These are phyloP conservation scores for Suillus brevipes DNA, from an alignment of 768 basidiomycete genomes.

Conservation along the genomic window DNA sequence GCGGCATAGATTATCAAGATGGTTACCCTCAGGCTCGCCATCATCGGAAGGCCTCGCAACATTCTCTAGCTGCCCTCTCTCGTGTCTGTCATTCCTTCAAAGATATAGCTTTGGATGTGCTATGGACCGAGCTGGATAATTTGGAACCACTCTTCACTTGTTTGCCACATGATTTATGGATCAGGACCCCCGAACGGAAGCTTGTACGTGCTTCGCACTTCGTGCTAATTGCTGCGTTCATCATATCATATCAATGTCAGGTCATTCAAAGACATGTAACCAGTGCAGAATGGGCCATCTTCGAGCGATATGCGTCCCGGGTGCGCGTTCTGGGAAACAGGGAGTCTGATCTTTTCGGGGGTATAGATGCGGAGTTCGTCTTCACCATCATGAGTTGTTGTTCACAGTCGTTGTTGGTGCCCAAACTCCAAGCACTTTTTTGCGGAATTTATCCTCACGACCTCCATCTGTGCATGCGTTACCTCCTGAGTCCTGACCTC, in stretches of 20 bases:
- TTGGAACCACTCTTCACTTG: conserved; percentile 18
- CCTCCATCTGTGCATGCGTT: not conserved
- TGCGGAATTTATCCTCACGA: not conserved
- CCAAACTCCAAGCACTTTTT: not conserved
- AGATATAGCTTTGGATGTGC: conserved; percentile 14
- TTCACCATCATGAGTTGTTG: not conserved
- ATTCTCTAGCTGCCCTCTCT: not conserved
- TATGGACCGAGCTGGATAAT: conserved; percentile 16
- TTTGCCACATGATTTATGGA: conserved; percentile 10
- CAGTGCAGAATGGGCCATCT: not conserved
- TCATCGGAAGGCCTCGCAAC: not conserved
- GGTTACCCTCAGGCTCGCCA: not conserved
- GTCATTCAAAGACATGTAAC: not conserved
- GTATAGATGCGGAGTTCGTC: not conserved
- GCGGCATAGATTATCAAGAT: not conserved
- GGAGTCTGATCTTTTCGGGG: not conserved
- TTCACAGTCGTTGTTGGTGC: not conserved
- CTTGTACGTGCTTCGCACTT: not conserved
- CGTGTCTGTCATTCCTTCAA: conserved; percentile 17
- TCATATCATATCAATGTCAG: not conserved
- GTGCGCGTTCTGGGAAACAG: not conserved
- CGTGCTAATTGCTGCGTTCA: not conserved
- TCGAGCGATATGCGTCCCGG: not conserved
- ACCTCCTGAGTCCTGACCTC: not conserved
- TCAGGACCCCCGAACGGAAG: not conserved